Evolutionary conservation across 805 yeast species (phyloP).

Genomic region (Blastobotrys mokoenaii): DNA sequence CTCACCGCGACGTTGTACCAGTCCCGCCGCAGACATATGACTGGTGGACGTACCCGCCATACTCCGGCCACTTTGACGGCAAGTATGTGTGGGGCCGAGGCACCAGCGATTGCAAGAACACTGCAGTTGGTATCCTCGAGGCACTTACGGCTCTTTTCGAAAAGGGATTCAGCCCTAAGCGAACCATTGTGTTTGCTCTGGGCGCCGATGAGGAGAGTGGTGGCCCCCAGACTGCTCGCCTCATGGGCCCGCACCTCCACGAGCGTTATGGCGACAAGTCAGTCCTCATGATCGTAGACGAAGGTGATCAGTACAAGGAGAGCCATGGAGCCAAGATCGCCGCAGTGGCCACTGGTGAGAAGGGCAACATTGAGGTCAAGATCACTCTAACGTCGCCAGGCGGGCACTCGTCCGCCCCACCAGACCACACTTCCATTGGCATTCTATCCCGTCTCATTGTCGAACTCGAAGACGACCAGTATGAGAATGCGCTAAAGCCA

Average conservation of each 20-base stretch:
- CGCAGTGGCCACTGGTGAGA: constrained; percentile 51
- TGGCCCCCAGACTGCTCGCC: constrained; percentile 54
- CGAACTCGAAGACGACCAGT: constrained; percentile 50
- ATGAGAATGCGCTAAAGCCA: constrained; percentile 36
- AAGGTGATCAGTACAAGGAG: constrained; percentile 37
- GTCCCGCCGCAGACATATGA: constrained; percentile 46
- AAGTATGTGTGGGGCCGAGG: constrained; percentile 69
- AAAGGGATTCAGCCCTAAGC: constrained; percentile 47
- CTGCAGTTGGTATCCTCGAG: constrained; percentile 58
- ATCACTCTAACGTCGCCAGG: constrained; percentile 54
- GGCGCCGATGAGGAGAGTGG: constrained; percentile 77
- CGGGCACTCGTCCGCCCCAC: constrained; percentile 78
- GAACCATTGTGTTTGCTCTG: constrained; percentile 56
- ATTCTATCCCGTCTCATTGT: constrained; percentile 52
- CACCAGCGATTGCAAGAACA: constrained; percentile 63
- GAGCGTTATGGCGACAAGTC: constrained; percentile 53
- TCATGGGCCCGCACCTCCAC: constrained; percentile 39
- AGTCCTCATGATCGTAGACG: constrained; percentile 61
- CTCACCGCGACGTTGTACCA: constrained; percentile 80
- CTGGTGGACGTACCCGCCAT: constrained; percentile 64
- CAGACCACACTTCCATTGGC: constrained; percentile 75
- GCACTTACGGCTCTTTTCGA: constrained; percentile 49
- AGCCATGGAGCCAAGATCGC: constrained; percentile 28
- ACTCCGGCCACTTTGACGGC: constrained; percentile 60
- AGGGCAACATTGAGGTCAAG: constrained; percentile 46